Base-by-base conservation (phyloP, 768 basidiomycete genomes). In the Dioszegia hungarica region DNA sequence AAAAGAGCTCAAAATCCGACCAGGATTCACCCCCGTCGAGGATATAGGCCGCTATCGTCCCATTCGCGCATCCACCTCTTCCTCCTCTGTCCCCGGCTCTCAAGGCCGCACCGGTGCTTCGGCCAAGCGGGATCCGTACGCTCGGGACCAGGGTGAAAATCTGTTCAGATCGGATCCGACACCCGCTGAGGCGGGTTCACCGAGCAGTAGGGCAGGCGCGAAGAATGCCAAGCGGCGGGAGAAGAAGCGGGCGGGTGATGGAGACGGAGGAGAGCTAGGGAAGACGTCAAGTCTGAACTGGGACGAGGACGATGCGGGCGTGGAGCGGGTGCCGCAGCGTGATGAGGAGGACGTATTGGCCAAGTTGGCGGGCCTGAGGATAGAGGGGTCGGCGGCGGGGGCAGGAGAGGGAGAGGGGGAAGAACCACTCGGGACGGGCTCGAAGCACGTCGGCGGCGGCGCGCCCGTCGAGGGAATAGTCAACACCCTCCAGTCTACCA, bases 11-110 rank as follows among this genome's bases (percentile, higher is more conserved):
- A 92, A 86, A 79, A 86, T 97, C 62, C 82, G 92, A 25, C 92
- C 90, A 2, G 92, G 92, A 0, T 97, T 87, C 77, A 94, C 90
- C 4, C 92, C 92, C 0, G 90, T 92, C 77, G 92, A 97, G 76
- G 92, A 97, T 77, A 82, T 93, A 8, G 81, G 83, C n/a, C 84
- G 86, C 45, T 97, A 92, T 77, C 83, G 89, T 51, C 84, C 88
- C 38, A 82, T 84, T 41, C 84, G 85, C 73, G 81, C 84, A 83
- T 85, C 70, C 81, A 84, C 5, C 85, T 87, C 29, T 87, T 87
- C 73, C 86, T 87, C n/a, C 86, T 88, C 67, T 84, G 90, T 66
- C 79, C 89, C 54, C 87, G 91, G 40, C 89, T 89, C 88, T 82
- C 88, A 25, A 83, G 86, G 14, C 77, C 84, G 1, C 67, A 81